Evolutionary conservation across 2,329 filamentous ascomycete genomes (phyloP), one percentile per base, ranked within the genome.

Genomic region (Fusarium buharicum): DNA sequence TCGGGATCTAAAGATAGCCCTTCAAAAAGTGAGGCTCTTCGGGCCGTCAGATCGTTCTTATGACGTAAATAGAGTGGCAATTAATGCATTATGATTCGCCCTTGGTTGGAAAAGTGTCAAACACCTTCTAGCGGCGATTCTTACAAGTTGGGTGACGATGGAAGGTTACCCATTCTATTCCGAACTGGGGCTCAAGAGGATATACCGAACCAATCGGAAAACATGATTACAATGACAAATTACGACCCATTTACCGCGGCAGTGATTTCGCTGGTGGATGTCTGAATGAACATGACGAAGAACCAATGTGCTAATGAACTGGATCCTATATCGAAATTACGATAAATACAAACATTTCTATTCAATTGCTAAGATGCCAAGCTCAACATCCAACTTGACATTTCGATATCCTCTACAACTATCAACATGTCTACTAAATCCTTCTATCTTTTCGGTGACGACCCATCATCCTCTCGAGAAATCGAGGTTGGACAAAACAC

Each of bases 361-460:
- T 7, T 5, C 22, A 24, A 5, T 5, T 24, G 22, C 6, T 8
- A 24, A 24, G 8, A 8, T 24, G 4, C 22, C 22, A 24, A 6
- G 22, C 22, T 24, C 22, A 24, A 24, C 22, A 6, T 24, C 8
- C 22, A 24, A 24, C 6, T 24, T 8, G 6, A n/a, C 22, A 24
- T 8, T 24, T 24, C 8, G 22, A 28, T 9, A 4, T 10, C 7
- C 3, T 28, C 12, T 10, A 4, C 33, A 38, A 16, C 22, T 36
- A 38, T 10, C 24, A 50, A 7, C 30, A 78, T 78, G 74, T 65
- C 73, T n/a, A 69, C 70, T 31, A 74, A 76, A 65, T 66, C 68
- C 31, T 81, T 81, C 48, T 73, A 78, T 46, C 74, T 81, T 16
- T 59, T 77, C 38, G 78, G 78, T n/a, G 76, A 81, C 45, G 70